These are phyloP conservation scores for Periglandula ipomoeae DNA, from an alignment of 2,329 filamentous ascomycete genomes.

Conservation along the genomic window DNA sequence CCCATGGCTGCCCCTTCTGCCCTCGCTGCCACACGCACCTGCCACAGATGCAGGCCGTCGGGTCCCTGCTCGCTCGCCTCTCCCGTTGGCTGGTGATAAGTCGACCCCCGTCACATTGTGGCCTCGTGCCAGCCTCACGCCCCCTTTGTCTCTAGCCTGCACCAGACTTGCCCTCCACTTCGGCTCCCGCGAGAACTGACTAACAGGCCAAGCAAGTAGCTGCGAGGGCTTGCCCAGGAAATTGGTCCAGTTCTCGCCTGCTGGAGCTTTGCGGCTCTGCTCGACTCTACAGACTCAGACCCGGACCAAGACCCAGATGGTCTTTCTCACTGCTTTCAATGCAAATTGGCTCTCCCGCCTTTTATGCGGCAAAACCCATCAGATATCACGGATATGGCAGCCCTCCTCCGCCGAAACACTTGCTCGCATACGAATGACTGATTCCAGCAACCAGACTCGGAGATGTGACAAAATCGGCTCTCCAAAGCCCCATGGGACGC, in stretches of 20 bases:
- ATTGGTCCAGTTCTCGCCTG: background rate
- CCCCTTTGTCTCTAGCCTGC: conserved; percentile 1
- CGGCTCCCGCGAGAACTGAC: background rate
- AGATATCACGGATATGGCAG: no score
- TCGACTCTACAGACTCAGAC: no score
- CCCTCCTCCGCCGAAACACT: no score
- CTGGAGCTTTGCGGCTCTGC: background rate
- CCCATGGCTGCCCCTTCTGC: no score
- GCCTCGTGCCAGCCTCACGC: background rate
- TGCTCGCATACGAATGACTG: no score
- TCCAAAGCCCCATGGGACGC: no score
- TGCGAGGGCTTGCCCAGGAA: background rate
- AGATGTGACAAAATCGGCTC: no score
- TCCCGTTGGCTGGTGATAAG: background rate
- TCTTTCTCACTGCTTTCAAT: no score
- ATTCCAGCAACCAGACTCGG: no score
- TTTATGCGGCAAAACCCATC: no score
- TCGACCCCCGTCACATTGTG: background rate
- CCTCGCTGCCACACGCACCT: background rate
- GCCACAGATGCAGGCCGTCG: background rate
- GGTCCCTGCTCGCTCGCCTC: background rate
- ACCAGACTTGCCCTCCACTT: background rate
- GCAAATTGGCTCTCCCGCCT: no score
- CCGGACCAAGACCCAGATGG: no score
- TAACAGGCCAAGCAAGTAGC: background rate